Percentiles rank a stretch among this genome's conserved stretches.
Evolutionary conservation across 495 filamentous ascomycete genomes (phyloP).

Genomic region (Halenospora varia): DNA sequence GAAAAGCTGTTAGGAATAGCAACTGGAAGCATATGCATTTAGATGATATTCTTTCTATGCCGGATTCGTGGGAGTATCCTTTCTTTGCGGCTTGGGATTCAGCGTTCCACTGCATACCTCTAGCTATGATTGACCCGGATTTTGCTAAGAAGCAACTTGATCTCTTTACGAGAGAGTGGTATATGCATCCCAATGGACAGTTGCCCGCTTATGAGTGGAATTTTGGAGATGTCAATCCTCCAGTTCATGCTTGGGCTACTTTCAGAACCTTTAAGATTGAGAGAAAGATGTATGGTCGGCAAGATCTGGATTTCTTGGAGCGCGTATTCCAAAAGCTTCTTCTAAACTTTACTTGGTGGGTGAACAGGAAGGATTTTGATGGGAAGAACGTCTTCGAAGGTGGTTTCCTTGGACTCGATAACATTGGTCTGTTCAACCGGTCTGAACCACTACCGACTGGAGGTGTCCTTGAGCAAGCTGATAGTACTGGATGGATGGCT

Average conservation of each 20-base stretch:
- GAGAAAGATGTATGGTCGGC: constrained; percentile 90
- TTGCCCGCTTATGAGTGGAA: constrained; percentile 93
- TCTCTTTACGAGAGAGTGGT: constrained; percentile 94
- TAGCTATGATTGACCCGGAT: constrained; percentile 96
- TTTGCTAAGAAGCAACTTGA: constrained; percentile 98
- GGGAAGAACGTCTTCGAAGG: constrained; percentile 97
- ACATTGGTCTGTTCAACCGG: constrained; percentile 97
- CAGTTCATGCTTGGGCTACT: constrained; percentile 92
- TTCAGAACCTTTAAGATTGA: constrained; percentile 98
- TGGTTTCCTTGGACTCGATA: constrained; percentile 94
- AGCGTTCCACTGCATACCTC: constrained; percentile 91
- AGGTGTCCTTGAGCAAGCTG: constrained; percentile 89
- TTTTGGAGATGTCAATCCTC: constrained; percentile 94
- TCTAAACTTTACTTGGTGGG: constrained; percentile 99
- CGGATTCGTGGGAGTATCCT: constrained; percentile 97
- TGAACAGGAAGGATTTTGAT: constrained; percentile 89
- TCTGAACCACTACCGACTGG: constrained; percentile 94
- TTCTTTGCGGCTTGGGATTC: constrained; percentile 99
- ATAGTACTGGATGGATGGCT: constrained; percentile 98
- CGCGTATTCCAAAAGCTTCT: constrained; percentile 94
- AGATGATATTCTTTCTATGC: constrained; percentile 95
- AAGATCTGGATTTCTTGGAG: constrained; percentile 93
- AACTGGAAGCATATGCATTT: constrained; percentile 92
- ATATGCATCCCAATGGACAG: constrained; percentile 98
- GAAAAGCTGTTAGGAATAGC: constrained; percentile 79